A percentile compares a stretch with the other conserved stretches of the same genome.
phyloP scores from a whole-genome alignment of 495 filamentous ascomycete genomes.

The Hamigera avellanea region DNA sequence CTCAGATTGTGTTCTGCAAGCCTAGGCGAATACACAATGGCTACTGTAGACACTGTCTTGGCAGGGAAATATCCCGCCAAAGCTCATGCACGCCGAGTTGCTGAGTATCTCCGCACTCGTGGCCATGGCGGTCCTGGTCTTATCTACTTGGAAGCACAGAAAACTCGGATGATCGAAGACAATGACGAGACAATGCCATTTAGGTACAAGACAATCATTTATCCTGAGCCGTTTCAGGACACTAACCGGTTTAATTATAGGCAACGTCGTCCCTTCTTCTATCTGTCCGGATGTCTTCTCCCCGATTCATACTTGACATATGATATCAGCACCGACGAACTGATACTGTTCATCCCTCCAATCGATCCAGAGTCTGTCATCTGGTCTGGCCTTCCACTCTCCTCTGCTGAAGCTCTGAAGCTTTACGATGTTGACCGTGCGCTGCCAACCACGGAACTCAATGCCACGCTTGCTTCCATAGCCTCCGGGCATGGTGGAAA shows the following conservation, averaged over 20 bases:
- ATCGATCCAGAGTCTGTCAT: constrained; percentile 84
- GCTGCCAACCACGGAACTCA: constrained; percentile 55
- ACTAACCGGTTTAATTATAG: constrained; percentile 10
- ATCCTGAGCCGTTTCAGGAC: background rate
- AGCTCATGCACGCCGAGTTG: constrained; percentile 72
- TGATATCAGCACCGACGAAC: constrained; percentile 54
- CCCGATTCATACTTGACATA: constrained; percentile 78
- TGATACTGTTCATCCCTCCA: constrained; percentile 88
- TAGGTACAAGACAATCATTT: constrained; percentile 34
- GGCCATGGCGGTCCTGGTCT: constrained; percentile 20
- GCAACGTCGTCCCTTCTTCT: constrained; percentile 91
- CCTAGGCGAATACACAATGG: too few species aligned
- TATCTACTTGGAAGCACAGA: constrained; percentile 81
- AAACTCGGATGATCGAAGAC: constrained; percentile 68
- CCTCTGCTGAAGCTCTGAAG: constrained; percentile 55
- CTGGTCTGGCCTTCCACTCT: constrained; percentile 85
- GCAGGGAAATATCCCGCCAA: constrained; percentile 91
- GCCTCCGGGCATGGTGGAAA: constrained; percentile 32
- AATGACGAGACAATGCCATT: constrained; percentile 70
- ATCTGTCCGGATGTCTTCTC: constrained; percentile 77
- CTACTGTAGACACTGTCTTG: constrained; percentile 34
- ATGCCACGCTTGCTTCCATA: constrained; percentile 43
- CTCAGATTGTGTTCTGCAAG: too few species aligned
- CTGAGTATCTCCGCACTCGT: constrained; percentile 47
- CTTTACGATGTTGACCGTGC: constrained; percentile 79